Conservation (phyloP, 306 rosid species). For the Rubus idaeus region DNA sequence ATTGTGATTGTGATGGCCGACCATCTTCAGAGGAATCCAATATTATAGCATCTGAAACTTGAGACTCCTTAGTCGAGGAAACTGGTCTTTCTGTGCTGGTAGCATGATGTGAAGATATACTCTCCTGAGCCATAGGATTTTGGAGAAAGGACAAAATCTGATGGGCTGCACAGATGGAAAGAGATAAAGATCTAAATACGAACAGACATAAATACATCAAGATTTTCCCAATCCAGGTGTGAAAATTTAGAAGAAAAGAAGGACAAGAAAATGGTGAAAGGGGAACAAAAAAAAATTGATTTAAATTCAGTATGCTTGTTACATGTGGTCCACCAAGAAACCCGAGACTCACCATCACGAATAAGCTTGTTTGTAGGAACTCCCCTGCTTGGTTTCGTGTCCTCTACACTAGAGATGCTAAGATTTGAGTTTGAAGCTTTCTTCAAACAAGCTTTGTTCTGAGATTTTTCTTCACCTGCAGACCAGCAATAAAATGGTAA, state of each 20-base stretch:
- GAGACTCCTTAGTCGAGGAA: slow-evolving; percentile 29
- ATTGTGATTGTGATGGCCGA: slow-evolving; percentile 16
- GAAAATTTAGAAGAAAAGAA: neutral
- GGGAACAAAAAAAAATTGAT: neutral
- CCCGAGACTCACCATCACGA: slow-evolving; percentile 62
- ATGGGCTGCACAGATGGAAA: slow-evolving; percentile 51
- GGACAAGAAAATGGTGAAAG: neutral
- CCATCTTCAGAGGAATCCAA: slow-evolving; percentile 36
- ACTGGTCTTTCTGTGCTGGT: slow-evolving; percentile 18
- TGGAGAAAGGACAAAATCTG: slow-evolving; percentile 76
- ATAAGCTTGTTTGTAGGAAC: slow-evolving; percentile 48
- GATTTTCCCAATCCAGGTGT: neutral
- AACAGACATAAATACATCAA: neutral
- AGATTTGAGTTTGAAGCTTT: slow-evolving; percentile 38
- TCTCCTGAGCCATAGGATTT: slow-evolving; percentile 41
- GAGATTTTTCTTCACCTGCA: slow-evolving; percentile 45
- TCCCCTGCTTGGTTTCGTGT: slow-evolving; percentile 37
- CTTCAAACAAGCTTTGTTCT: slow-evolving; percentile 22
- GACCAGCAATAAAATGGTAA: slow-evolving; percentile 15
- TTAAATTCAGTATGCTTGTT: neutral
- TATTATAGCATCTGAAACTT: slow-evolving; percentile 24
- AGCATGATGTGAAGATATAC: slow-evolving; percentile 30
- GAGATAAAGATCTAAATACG: slow-evolving; percentile 16
- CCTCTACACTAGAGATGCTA: slow-evolving; percentile 29
- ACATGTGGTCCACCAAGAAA: slow-evolving; percentile 12